Evolutionary conservation across 768 basidiomycete species (phyloP).

Genomic region (Tylopilus intermedius): DNA sequence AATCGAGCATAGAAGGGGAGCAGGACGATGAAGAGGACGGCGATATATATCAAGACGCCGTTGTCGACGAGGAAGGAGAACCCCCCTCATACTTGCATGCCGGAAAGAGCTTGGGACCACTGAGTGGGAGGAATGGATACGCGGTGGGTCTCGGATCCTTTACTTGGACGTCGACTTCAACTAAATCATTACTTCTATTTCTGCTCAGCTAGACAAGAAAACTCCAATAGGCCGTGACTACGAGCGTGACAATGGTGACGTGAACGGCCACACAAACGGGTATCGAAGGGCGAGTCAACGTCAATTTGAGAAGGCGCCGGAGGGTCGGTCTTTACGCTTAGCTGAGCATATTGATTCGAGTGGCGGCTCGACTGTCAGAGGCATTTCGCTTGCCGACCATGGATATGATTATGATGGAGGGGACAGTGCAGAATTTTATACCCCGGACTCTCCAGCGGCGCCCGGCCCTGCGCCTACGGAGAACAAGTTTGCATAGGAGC

Average conservation of each 20-base stretch:
- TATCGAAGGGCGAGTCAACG: conserved; percentile 51
- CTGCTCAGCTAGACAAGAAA: conserved; percentile 45
- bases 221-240: conserved; percentile 13
- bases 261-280: conserved; percentile 7
- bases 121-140: conserved; percentile 53
- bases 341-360: conserved; percentile 7
- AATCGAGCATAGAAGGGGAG: conserved; percentile 43
- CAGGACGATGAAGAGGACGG: conserved; percentile 50
- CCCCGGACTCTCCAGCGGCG: conserved; percentile 11
- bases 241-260: neutral
- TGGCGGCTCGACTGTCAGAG: conserved; percentile 8
- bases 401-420: conserved; percentile 11
- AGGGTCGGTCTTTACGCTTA: conserved; percentile 41
- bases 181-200: conserved; percentile 8
- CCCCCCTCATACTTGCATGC: conserved; percentile 61
- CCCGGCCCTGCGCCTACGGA: conserved; percentile 33
- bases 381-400: conserved; percentile 6
- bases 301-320: conserved; percentile 71
- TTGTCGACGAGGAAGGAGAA: conserved; percentile 38
- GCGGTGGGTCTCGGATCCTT: conserved; percentile 41
- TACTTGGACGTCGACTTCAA: neutral
- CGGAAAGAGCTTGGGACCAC: conserved; percentile 36
- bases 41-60: conserved; percentile 39
- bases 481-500: conserved; percentile 27
- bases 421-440: neutral